phyloP scores from a whole-genome alignment of 1,139 yeast genomes.

The Blastobotrys serpentis region DNA sequence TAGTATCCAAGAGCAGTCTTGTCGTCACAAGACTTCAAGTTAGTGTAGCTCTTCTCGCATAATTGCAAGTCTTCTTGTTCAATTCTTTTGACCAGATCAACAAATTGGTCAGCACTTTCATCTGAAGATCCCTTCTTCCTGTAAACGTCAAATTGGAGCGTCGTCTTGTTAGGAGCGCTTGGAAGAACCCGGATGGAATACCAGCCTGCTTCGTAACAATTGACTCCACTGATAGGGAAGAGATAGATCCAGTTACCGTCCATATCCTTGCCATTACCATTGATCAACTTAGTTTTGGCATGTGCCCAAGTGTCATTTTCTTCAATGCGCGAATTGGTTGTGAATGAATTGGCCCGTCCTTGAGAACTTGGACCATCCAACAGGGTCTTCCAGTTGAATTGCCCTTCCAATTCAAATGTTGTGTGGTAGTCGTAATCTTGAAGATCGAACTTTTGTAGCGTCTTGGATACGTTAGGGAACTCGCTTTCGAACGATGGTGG shows the following conservation, averaged over 20 bases:
- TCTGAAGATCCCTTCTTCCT: constrained; percentile 15
- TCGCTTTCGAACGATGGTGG: constrained; percentile 11
- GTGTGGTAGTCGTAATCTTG: constrained; percentile 14
- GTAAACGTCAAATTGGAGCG: constrained; percentile 16
- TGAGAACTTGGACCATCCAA: constrained; percentile 5
- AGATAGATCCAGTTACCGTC: constrained; percentile 12
- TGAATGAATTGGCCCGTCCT: constrained; percentile 7
- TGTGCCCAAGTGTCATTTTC: not conserved
- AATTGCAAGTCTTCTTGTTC: constrained; percentile 14
- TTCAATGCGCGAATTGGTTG: not conserved
- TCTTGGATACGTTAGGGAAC: not conserved
- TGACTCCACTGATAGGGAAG: constrained; percentile 15
- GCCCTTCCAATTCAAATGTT: constrained; percentile 16
- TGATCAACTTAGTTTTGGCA: not conserved
- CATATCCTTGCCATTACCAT: constrained; percentile 12
- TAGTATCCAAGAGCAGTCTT: constrained; percentile 11
- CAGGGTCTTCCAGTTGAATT: constrained; percentile 17
- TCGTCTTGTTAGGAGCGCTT: constrained; percentile 11
- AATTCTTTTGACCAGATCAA: constrained; percentile 2
- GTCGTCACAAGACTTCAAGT: constrained; percentile 8
- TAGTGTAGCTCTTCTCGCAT: constrained; percentile 10
- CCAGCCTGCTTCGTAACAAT: constrained; percentile 15
- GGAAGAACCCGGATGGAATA: constrained; percentile 17
- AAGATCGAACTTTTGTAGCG: constrained; percentile 10
- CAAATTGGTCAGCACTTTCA: constrained; percentile 11